Evolutionary conservation across 352 stramenopile species (phyloP).

Genomic region (Phytophthora cryptogea): DNA sequence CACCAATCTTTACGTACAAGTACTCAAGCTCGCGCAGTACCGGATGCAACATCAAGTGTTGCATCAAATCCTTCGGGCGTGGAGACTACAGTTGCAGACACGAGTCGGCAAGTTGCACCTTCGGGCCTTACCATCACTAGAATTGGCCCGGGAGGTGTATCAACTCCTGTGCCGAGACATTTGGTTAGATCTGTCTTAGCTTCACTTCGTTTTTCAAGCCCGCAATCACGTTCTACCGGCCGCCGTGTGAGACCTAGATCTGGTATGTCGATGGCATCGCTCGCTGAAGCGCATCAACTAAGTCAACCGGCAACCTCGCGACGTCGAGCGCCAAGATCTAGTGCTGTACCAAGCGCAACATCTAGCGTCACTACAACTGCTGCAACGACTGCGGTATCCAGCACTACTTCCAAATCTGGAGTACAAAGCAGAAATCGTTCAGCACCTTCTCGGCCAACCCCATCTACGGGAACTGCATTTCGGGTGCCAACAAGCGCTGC

Average conservation of each 20-base stretch:
- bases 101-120: neutral
- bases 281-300: neutral
- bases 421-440: constrained; percentile 1
- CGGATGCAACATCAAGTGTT: neutral
- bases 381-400: constrained; percentile 8
- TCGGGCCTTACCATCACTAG: constrained; percentile 3
- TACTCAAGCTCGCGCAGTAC: neutral
- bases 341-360: constrained; percentile 1
- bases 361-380: neutral
- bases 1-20: constrained; percentile 3
- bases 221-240: constrained; percentile 4
- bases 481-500: constrained; percentile 4
- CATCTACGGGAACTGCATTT: constrained; percentile 1
- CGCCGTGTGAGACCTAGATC: constrained; percentile 8
- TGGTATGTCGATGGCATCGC: neutral
- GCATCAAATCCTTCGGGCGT: neutral
- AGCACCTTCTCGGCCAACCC: neutral
- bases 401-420: neutral
- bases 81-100: neutral
- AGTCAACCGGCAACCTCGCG: neutral
- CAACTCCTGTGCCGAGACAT: constrained; percentile 9
- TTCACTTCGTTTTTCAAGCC: constrained; percentile 11
- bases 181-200: constrained; percentile 17
- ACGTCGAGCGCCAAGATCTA: constrained; percentile 7
- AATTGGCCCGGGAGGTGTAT: neutral